Base-by-base conservation (phyloP, 768 basidiomycete species). In the Tylopilus balloui region DNA sequence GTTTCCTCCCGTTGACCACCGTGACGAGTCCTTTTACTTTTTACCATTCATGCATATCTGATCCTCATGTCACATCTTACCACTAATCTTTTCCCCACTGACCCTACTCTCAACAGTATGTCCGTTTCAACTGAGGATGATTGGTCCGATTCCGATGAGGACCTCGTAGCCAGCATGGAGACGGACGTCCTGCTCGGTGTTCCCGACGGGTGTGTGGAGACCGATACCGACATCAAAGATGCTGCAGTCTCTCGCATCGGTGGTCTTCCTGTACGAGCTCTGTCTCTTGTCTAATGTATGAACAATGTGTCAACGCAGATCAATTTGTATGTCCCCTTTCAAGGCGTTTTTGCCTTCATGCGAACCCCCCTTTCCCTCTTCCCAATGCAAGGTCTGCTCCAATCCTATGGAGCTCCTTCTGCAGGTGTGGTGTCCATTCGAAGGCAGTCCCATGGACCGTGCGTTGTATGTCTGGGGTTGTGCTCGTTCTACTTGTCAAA, bases 41-140 rank as follows among this genome's bases (percentile, higher is more conserved):
- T 73, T 86, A 86, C 89, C 88, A 92, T 92, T 92, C 90, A 92
- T 92, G 90, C 88, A 75, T 84, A 75, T 72, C 90, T 92, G 90
- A 91, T 70, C 60, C 59, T 64, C 47, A 11, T 37, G 42, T 45
- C 38, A 2, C 37, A 21, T 48, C 39, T 39, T 53, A 28, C 48
- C 55, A 13, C 14, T 14, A 9, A 20, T 0, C 15, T 17, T 15
- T 45, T 45, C 47, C 48, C 58, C 42, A 27, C 43, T 51, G 44
- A 56, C 40, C 6, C 4, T 14, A 11, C 50, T 49, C 34, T 14
- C 35, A 5, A 42, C 50, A 63, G 56, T 43, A 80, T 80, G 78
- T 63, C 78, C 1, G 64, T 68, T 12, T 55, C 60, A 38, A 54
- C 58, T 20, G 76, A 79, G 29, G 81, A 86, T 45, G 79, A 83